These are phyloP conservation scores for Taiozyma sp. DNA, from an alignment of 1,139 yeast species.

Conservation along the genomic window DNA sequence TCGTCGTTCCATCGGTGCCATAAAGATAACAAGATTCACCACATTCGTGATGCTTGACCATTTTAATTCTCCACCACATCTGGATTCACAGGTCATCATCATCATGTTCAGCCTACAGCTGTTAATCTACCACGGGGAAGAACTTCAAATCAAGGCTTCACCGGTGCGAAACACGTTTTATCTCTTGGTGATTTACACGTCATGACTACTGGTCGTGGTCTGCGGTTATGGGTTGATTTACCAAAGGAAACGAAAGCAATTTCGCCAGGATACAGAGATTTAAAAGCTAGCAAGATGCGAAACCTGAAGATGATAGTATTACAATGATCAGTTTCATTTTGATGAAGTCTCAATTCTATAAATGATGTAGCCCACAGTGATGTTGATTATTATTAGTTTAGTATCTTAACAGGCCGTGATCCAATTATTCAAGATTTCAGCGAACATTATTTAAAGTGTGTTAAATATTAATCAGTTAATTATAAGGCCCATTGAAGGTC, in stretches of 20 bases:
- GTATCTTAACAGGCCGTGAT: conserved; percentile 60
- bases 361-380: conserved; percentile 85
- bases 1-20: conserved; percentile 74
- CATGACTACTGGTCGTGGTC: conserved; percentile 92
- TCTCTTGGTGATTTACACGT: conserved; percentile 87
- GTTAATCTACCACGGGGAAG: conserved; percentile 72
- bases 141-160: conserved; percentile 88
- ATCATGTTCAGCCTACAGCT: conserved; percentile 86
- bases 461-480: conserved; percentile 29
- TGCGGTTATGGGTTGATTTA: conserved; percentile 91
- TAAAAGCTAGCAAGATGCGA: conserved; percentile 55
- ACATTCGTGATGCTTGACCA: conserved; percentile 88
- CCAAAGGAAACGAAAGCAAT: conserved; percentile 65
- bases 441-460: conserved; percentile 50
- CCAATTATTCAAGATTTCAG: conserved; percentile 59
- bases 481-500: conserved; percentile 58
- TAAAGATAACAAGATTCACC: conserved; percentile 63
- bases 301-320: conserved; percentile 59
- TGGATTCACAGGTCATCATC: conserved; percentile 93
- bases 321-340: conserved; percentile 63
- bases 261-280: conserved; percentile 79
- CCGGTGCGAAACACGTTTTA: conserved; percentile 75
- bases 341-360: conserved; percentile 76
- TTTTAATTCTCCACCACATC: conserved; percentile 58
- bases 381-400: conserved; percentile 67